Evolutionary conservation across 73 alveolate species (phyloP), one percentile per base, ranked within the genome.

Genomic region (Durusdinium trenchii): DNA sequence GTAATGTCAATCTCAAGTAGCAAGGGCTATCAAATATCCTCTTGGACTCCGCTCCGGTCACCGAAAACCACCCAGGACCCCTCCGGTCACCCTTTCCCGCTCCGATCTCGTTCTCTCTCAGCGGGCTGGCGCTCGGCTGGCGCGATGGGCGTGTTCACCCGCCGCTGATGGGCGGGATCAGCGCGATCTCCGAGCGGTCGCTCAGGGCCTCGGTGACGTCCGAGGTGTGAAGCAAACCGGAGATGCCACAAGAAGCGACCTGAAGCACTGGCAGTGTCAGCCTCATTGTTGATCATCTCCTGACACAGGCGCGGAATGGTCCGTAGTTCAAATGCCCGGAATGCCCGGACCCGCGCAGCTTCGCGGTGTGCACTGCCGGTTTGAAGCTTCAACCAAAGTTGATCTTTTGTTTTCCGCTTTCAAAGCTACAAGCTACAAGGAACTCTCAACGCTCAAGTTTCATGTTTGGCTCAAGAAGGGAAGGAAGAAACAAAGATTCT

Each of bases 151-250:
- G 32, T 57, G 32, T 64, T 42, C 50, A 91, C 10, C 97, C 97
- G 30, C 97, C 97, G 30, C 97, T 91, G 78, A 91, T 69, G 75
- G 97, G 97, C 76, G 97, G 97, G 48, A 91, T 91, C 75, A 91
- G 83, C 45, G 97, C 97, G 38, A 91, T 71, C 43, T 91, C 97
- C n/a, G 93, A 36, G 26, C 62, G 4, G 36, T 32, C 93, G 16
- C 93, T 48, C 75, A 83, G 35, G 52, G 73, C 93, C 93, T 48
- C 62, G 30, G 87, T 23, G 73, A 60, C n/a, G 1, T n/a, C n/a
- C n/a, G 18, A 32, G 73, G 73, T 32, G 30, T 23, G 30, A 23
- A 60, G 18, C 73, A 60, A 60, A 60, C 73, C 73, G 30, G 18
- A 23, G 73, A 73, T 40, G 52, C 40, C 28, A 47, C 32, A 71